phyloP scores from a whole-genome alignment of 2,329 filamentous ascomycete genomes.

The Lecanicillium sp. region DNA sequence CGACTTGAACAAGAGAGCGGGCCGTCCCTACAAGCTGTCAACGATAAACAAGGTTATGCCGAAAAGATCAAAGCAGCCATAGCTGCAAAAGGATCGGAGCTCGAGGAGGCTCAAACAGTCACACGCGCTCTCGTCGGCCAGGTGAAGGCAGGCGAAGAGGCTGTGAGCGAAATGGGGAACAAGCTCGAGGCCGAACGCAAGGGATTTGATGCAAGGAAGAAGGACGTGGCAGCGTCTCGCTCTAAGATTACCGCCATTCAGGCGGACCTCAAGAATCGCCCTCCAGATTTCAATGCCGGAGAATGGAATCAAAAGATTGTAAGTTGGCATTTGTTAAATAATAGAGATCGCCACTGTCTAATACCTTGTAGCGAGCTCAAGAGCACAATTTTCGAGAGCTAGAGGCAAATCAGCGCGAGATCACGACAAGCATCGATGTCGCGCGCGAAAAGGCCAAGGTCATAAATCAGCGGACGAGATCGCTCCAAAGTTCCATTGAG shows the following conservation, averaged over 20 bases:
- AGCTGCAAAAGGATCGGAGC: slow-evolving; percentile 40
- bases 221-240: slow-evolving; percentile 40
- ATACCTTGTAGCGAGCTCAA: slow-evolving; percentile 44
- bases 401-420: slow-evolving; percentile 30
- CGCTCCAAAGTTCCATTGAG: slow-evolving; percentile 39
- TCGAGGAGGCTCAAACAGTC: slow-evolving; percentile 45
- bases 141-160: slow-evolving; percentile 25
- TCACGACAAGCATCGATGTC: slow-evolving; percentile 30
- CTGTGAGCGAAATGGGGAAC: slow-evolving; percentile 32
- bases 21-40: slow-evolving; percentile 62
- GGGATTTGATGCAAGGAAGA: slow-evolving; percentile 39
- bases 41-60: slow-evolving; percentile 61
- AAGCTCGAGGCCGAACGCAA: slow-evolving; percentile 43
- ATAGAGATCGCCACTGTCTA: too few relatives aligned
- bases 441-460: slow-evolving; percentile 32
- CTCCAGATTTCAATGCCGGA: slow-evolving; percentile 58
- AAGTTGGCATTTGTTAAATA: too few relatives aligned
- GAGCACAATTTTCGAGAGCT: slow-evolving; percentile 48
- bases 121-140: slow-evolving; percentile 36
- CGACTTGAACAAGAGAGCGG: slow-evolving; percentile 50
- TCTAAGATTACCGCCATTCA: slow-evolving; percentile 55
- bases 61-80: slow-evolving; percentile 47
- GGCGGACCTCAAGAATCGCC: slow-evolving; percentile 51
- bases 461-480: slow-evolving; percentile 28
- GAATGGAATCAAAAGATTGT: slow-evolving; percentile 69